Percentiles rank a stretch among this genome's conserved stretches.
phyloP scores from a whole-genome alignment of 306 rosid species.

The Prunus padus region DNA sequence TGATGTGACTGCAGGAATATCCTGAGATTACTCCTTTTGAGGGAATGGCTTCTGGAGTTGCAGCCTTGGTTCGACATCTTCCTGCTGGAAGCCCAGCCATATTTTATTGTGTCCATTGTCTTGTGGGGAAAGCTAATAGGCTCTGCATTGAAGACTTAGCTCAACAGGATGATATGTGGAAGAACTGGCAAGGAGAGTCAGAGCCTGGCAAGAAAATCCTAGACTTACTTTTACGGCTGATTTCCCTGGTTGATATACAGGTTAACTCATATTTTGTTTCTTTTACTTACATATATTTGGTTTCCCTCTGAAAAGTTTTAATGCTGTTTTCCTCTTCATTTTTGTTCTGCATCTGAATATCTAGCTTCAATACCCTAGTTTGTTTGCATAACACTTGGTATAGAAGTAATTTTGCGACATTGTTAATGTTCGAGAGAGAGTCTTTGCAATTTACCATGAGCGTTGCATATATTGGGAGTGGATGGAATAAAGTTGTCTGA shows the following conservation, averaged over 20 bases:
- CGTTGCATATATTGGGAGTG: not conserved
- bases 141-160: conserved; percentile 53
- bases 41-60: conserved; percentile 94
- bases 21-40: conserved; percentile 88
- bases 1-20: conserved; percentile 60
- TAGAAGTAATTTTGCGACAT: not conserved
- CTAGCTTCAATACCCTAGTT: not conserved
- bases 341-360: not conserved
- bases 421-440: conserved; percentile 4
- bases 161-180: conserved; percentile 58
- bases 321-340: not conserved
- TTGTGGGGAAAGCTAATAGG: conserved; percentile 55
- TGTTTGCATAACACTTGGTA: not conserved
- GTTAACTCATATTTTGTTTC: conserved; percentile 27
- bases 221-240: conserved; percentile 71
- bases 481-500: conserved; percentile 5
- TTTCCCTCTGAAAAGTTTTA: not conserved
- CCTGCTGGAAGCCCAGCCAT: conserved; percentile 94
- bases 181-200: conserved; percentile 75
- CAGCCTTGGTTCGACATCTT: conserved; percentile 70
- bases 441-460: conserved; percentile 9
- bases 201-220: conserved; percentile 82
- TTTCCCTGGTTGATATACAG: conserved; percentile 84
- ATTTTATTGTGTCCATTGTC: conserved; percentile 69
- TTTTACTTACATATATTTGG: not conserved